phyloP scores from a whole-genome alignment of 352 stramenopile species.

The Pythium sp. region DNA sequence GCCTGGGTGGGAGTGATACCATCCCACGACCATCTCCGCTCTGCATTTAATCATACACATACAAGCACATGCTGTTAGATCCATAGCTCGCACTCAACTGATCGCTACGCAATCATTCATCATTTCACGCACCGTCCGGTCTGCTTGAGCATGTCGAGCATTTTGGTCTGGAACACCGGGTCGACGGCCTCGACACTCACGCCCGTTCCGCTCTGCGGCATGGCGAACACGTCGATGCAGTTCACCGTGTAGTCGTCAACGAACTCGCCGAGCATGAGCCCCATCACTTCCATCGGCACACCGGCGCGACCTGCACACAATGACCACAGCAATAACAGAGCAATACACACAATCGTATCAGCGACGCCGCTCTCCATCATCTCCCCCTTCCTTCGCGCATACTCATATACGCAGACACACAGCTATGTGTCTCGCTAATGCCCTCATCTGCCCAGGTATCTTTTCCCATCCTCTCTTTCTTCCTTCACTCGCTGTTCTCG shows the following conservation, averaged over 20 bases:
- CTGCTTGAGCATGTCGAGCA: slow-evolving; percentile 99
- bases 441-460: neutral
- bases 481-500: neutral
- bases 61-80: neutral
- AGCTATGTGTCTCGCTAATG: neutral
- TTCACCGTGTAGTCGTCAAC: slow-evolving; percentile 99
- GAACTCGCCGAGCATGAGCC: slow-evolving; percentile 99
- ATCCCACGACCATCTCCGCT: slow-evolving; percentile 94
- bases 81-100: neutral
- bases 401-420: slow-evolving; percentile 4
- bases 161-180: slow-evolving; percentile 99
- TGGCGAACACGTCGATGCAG: slow-evolving; percentile 99
- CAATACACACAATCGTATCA: neutral
- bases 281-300: slow-evolving; percentile 99
- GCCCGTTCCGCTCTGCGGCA: slow-evolving; percentile 97
- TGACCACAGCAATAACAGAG: neutral
- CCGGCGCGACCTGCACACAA: slow-evolving; percentile 84
- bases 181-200: slow-evolving; percentile 98
- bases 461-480: neutral
- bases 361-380: neutral
- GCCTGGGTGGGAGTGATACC: slow-evolving; percentile 99
- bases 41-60: slow-evolving; percentile 19
- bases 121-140: slow-evolving; percentile 79
- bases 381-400: neutral
- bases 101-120: slow-evolving; percentile 2